Percentiles rank a stretch among this genome's conserved stretches.
These are phyloP conservation scores for Yamadazyma aaseri DNA, from an alignment of 1,139 yeast genomes.

Conservation along the genomic window DNA sequence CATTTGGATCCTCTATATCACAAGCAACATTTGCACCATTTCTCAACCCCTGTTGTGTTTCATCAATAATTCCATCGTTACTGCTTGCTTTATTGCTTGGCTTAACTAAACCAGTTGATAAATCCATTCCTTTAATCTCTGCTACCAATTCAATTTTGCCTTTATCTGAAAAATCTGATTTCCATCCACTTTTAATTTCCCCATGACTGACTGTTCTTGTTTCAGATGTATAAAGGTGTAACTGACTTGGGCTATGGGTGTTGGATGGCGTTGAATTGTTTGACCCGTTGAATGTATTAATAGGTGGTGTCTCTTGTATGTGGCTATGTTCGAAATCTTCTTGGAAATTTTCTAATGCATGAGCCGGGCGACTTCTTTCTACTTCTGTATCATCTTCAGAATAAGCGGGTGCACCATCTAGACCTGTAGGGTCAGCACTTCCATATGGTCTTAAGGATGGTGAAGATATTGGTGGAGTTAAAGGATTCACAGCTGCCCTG, in stretches of 20 bases:
- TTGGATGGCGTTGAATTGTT: slow-evolving; percentile 7
- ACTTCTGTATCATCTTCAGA: slow-evolving; percentile 15
- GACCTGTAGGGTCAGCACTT: slow-evolving; percentile 7
- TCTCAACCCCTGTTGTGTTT: slow-evolving; percentile 27
- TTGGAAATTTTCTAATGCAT: slow-evolving; percentile 26
- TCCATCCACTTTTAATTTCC: slow-evolving; percentile 89
- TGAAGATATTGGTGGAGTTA: slow-evolving; percentile 7
- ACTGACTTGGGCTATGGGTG: slow-evolving; percentile 14
- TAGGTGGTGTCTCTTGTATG: slow-evolving; percentile 1
- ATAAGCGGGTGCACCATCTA: slow-evolving; percentile 14
- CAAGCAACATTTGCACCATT: slow-evolving; percentile 66
- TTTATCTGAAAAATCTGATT: slow-evolving; percentile 74
- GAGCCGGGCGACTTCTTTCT: slow-evolving; percentile 23
- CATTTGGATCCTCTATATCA: slow-evolving; percentile 77
- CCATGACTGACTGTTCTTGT: slow-evolving; percentile 72
- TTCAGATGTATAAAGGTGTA: slow-evolving; percentile 64
- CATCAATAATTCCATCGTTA: slow-evolving; percentile 27
- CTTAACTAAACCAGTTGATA: slow-evolving; percentile 52
- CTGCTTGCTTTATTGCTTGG: slow-evolving; percentile 29
- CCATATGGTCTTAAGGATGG: not conserved
- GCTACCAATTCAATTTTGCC: slow-evolving; percentile 80
- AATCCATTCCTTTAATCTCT: slow-evolving; percentile 56
- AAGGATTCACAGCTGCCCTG: slow-evolving; percentile 10
- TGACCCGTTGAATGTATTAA: slow-evolving; percentile 3
- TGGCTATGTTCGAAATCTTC: slow-evolving; percentile 25